phyloP scores from a whole-genome alignment of 2,329 filamentous ascomycete genomes.

The Triangularia verruculosa region DNA sequence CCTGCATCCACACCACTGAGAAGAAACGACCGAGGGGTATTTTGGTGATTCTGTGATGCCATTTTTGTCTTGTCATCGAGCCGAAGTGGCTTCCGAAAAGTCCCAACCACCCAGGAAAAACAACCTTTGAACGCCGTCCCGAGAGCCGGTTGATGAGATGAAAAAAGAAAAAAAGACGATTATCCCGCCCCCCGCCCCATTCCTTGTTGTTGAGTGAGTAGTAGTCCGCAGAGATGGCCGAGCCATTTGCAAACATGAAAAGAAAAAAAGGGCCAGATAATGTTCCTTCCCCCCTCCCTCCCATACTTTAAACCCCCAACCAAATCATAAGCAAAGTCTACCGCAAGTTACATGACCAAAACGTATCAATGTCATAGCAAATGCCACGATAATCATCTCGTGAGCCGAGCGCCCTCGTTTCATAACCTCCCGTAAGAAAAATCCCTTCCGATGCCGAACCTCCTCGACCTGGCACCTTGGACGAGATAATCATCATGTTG shows the following conservation, averaged over 20 bases:
- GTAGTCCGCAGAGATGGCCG: conserved; percentile 24
- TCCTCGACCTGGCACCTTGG: conserved; percentile 16
- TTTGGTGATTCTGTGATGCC: conserved; percentile 1
- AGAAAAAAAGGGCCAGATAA: conserved; percentile 19
- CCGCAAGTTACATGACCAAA: conserved; percentile 32
- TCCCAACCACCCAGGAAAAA: not conserved
- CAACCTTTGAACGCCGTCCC: conserved; percentile 29
- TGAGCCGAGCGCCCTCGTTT: conserved; percentile 17
- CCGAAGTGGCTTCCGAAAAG: not conserved
- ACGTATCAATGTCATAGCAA: conserved; percentile 28
- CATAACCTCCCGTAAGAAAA: conserved; percentile 23
- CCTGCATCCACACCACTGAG: not conserved
- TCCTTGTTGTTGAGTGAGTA: conserved; percentile 1
- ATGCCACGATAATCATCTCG: conserved; percentile 27
- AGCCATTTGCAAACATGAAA: not conserved
- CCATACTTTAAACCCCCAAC: conserved; percentile 20
- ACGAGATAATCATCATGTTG: conserved; percentile 25
- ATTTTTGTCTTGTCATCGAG: not conserved
- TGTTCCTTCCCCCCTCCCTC: conserved; percentile 18
- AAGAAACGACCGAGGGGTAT: conserved; percentile 1
- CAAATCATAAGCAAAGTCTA: conserved; percentile 26
- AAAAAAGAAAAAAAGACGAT: conserved; percentile 1
- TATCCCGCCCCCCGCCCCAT: conserved; percentile 1
- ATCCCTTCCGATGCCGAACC: conserved; percentile 22
- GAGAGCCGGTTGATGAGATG: conserved; percentile 11